Percentiles rank a stretch among this genome's conserved stretches.
Evolutionary conservation across 2,329 filamentous ascomycete genomes (phyloP).

Genomic region (Claviceps spartinae): DNA sequence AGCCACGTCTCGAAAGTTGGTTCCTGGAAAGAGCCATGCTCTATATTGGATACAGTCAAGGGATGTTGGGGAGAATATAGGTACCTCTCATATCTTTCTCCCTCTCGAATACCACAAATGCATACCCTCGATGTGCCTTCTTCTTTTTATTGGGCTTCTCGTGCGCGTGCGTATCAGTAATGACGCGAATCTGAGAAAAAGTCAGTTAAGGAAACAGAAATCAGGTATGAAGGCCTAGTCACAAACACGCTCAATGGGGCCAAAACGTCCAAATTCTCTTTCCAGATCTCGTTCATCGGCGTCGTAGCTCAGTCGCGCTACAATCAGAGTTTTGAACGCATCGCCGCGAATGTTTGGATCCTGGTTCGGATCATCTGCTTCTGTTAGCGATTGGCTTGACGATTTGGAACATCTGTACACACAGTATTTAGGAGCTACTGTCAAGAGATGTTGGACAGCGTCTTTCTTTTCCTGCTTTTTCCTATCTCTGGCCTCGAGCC

Average conservation of each 20-base stretch:
- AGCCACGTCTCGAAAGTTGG: slow-evolving; percentile 23
- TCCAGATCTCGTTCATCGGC: slow-evolving; percentile 82
- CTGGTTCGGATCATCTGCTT: slow-evolving; percentile 61
- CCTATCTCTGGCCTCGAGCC: slow-evolving; percentile 77
- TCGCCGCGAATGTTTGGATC: slow-evolving; percentile 86
- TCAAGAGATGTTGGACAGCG: slow-evolving; percentile 47
- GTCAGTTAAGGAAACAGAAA: neutral
- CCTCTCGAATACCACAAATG: slow-evolving; percentile 91
- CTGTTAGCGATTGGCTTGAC: neutral
- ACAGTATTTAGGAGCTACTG: slow-evolving; percentile 54
- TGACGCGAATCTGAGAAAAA: slow-evolving; percentile 60
- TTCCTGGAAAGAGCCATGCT: slow-evolving; percentile 9
- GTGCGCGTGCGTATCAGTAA: slow-evolving; percentile 59
- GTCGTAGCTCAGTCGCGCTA: slow-evolving; percentile 80
- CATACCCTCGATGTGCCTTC: slow-evolving; percentile 79
- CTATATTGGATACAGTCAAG: slow-evolving; percentile 3
- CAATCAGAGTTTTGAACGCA: slow-evolving; percentile 88
- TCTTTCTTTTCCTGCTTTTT: slow-evolving; percentile 69
- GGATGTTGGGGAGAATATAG: slow-evolving; percentile 20
- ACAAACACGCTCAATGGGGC: slow-evolving; percentile 79
- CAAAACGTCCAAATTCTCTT: slow-evolving; percentile 84
- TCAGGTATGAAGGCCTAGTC: neutral
- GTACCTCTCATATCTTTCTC: slow-evolving; percentile 99
- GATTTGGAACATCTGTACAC: slow-evolving; percentile 10
- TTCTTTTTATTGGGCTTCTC: slow-evolving; percentile 64